Conservation (phyloP, 371 early-diverging fungal genomes). For the Rhizomucor pusillus region DNA sequence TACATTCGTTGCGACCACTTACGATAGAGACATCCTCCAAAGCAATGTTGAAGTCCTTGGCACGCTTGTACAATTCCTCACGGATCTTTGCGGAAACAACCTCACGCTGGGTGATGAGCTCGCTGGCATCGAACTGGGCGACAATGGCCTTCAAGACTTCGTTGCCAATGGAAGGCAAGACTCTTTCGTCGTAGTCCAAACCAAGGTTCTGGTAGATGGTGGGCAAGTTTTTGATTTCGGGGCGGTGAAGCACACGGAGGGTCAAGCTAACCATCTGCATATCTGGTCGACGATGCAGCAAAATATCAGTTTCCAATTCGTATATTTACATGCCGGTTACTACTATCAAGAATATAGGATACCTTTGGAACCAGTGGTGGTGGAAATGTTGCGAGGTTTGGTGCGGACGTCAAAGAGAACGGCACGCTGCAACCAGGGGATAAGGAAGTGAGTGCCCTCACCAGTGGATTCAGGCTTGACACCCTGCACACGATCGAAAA, state of each 20-base stretch:
- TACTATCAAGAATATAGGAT: too few relatives aligned
- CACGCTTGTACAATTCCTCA: slow-evolving; percentile 92
- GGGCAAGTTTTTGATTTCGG: slow-evolving; percentile 75
- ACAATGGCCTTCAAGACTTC: slow-evolving; percentile 98
- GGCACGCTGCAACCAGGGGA: slow-evolving; percentile 90
- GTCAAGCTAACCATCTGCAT: slow-evolving; percentile 95
- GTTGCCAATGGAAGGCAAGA: slow-evolving; percentile 97
- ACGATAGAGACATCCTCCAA: slow-evolving; percentile 98
- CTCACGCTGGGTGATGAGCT: slow-evolving; percentile 98
- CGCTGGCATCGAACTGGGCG: slow-evolving; percentile 98
- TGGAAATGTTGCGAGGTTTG: slow-evolving; percentile 94
- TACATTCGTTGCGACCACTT: slow-evolving; percentile 18
- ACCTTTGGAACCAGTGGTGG: slow-evolving; percentile 82
- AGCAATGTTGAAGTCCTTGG: slow-evolving; percentile 91
- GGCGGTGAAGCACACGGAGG: slow-evolving; percentile 93
- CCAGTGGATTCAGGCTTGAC: slow-evolving; percentile 75
- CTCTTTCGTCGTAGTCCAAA: slow-evolving; percentile 96
- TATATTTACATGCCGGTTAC: too few relatives aligned
- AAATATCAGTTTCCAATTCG: too few relatives aligned
- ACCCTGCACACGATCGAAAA: slow-evolving; percentile 95
- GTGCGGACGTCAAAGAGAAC: slow-evolving; percentile 89
- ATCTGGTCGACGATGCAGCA: too few relatives aligned
- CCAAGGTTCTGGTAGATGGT: slow-evolving; percentile 91
- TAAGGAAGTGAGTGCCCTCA: slow-evolving; percentile 97
- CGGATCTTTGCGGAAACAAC: slow-evolving; percentile 92